phyloP scores from a whole-genome alignment of 345 rosid species.

The Nephelium lappaceum region DNA sequence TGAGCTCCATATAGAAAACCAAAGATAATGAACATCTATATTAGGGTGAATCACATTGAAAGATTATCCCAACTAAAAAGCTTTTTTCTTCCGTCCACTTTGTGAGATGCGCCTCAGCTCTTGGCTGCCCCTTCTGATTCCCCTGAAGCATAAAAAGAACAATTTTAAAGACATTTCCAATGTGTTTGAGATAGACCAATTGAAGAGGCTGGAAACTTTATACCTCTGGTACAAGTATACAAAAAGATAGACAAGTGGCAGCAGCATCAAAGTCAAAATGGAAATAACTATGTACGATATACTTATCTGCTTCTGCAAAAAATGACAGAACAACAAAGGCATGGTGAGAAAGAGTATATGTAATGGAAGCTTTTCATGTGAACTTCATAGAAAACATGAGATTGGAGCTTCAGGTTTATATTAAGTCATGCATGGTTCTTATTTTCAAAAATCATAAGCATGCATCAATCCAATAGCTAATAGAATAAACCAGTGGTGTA shows the following conservation, averaged over 20 bases:
- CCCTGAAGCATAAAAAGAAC: constrained; percentile 43
- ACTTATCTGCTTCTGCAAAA: constrained; percentile 55
- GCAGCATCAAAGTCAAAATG: constrained; percentile 52
- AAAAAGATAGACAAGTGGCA: constrained; percentile 62
- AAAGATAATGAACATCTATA: not conserved
- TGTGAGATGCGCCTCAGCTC: constrained; percentile 57
- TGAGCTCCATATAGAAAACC: not conserved
- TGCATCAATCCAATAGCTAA: not conserved
- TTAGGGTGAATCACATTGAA: not conserved
- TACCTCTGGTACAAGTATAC: constrained; percentile 73
- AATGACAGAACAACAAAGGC: not conserved
- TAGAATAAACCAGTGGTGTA: not conserved
- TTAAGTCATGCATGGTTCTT: too few relatives aligned
- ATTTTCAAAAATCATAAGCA: not conserved
- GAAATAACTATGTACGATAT: constrained; percentile 45
- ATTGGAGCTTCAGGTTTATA: not conserved
- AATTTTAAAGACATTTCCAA: constrained; percentile 15
- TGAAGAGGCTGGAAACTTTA: not conserved
- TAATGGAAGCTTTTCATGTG: not conserved
- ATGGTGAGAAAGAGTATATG: constrained; percentile 3
- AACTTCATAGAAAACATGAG: not conserved
- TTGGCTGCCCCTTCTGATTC: constrained; percentile 58
- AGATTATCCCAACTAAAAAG: constrained; percentile 26
- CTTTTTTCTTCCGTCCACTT: constrained; percentile 52
- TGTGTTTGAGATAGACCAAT: not conserved